A percentile compares a stretch with the other conserved stretches of the same genome.
Conservation (phyloP, 2,329 filamentous ascomycete genomes). For the Thielaviopsis punctulata region DNA sequence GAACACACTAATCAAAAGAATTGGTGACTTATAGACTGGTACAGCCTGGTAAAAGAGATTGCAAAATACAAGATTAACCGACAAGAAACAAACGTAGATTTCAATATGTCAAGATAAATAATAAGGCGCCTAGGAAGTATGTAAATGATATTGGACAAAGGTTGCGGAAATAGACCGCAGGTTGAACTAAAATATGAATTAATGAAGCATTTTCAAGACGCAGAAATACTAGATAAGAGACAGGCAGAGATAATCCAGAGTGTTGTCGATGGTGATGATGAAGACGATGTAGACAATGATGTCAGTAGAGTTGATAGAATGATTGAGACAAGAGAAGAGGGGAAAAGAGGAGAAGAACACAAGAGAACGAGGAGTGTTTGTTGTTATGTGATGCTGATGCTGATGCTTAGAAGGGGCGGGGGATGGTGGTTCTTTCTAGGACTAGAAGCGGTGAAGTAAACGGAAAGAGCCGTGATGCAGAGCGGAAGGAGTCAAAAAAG, state of each 20-base stretch:
- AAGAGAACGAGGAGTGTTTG: not conserved
- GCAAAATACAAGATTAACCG: too few species aligned
- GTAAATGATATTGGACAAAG: constrained; percentile 3
- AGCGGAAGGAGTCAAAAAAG: constrained; percentile 6
- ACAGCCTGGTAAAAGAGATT: too few species aligned
- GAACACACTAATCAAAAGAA: too few species aligned
- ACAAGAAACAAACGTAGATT: not conserved
- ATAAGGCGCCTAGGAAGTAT: not conserved
- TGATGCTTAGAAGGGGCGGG: not conserved
- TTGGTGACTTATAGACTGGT: too few species aligned
- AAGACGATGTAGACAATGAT: not conserved
- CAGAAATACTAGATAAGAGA: not conserved
- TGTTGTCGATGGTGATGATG: not conserved
- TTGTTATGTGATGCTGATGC: not conserved
- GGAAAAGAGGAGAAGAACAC: not conserved
- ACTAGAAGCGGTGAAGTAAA: not conserved
- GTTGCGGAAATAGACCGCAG: not conserved
- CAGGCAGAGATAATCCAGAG: not conserved
- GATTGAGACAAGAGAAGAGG: not conserved
- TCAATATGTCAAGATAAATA: not conserved
- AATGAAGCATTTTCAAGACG: not conserved
- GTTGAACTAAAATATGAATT: not conserved
- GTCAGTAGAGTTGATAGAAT: not conserved
- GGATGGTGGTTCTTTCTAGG: too few species aligned
- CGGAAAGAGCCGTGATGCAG: not conserved